Base-by-base conservation (phyloP, 176 grass and related monocot species). In the Lolium multiflorum region DNA sequence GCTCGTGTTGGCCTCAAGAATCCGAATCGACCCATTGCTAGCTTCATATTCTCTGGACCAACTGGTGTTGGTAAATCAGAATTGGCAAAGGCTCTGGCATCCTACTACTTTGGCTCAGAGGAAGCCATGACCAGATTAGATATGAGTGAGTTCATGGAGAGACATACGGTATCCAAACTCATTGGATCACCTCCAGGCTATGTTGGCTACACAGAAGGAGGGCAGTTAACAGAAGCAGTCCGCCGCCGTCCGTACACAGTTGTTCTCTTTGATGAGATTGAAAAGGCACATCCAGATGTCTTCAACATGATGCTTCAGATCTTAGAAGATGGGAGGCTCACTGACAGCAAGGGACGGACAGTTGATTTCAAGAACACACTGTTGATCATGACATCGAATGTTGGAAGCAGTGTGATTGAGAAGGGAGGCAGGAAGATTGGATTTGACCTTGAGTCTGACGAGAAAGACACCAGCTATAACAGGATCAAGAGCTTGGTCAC, bases 231-330 rank as follows among this genome's bases (percentile, higher is more conserved):
- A 13, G 96, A 98, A 87, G 96, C 96, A n/a, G 96, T 98, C 73
- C 86, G 96, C 17, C 91, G 96, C 48, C 90, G 96, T 18, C 96
- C 96, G 0, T 98, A 95, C 86, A 98, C 93, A 0, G 96, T 98
- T 51, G 93, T 98, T 31, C 91, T 98, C 39, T 98, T 98, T 43
- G 96, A 98, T 92, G 96, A 98, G 84, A 98, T 98, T 13, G 96
- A 98, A 39, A 98, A 98, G 77, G 96, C 96, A 59, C 96, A 98
- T 86, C 96, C 96, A 47, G 96, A 98, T 92, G 96, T 98, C 59
- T 95, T 98, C 91, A 98, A 98, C 64, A 98, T 98, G 96, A 98
- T 98, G 96, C 96, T 98, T 89, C 96, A 98, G 80, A 98, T 98
- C 63, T 87, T 98, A 64, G 96, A 98, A 88, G 96, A 98, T 69